Evolutionary conservation across 2,329 filamentous ascomycete genomes (phyloP), one percentile per base, ranked within the genome.

Genomic region (Penicillium crustosum): DNA sequence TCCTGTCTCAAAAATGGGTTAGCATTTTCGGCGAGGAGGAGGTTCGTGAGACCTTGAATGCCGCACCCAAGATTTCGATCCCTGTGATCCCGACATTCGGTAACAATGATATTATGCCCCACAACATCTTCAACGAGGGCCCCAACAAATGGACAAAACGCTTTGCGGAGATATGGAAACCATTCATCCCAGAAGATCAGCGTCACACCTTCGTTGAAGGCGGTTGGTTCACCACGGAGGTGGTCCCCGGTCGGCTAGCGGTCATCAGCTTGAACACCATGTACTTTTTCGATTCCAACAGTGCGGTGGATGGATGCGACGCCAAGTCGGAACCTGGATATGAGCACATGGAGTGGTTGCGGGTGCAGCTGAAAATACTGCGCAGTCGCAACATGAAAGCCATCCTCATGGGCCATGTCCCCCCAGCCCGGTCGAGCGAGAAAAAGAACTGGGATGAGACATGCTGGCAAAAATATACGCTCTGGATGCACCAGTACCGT

Each of bases 91-190:
- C 94, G 0, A 97, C 88, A 0, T 88, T 97, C 66, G 94, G 94
- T 60, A 99, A 99, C 78, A 99, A 99, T 75, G 94, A 99, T 70
- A 93, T 99, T 58, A 85, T 97, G 59, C 94, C 94, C 1, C 94
- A 99, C 78, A 99, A 99, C 69, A 95, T 97, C 70, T 87, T 99
- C 73, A 80, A 86, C 42, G 82, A 85, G 1, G 94, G 93, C 0
- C 94, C 94, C 17, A 97, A 97, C 69, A 83, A 84, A 62, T 96
- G 93, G 88, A 89, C 96, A 0, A 84, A 84, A 58, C 82, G 82
- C 47, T 97, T 94, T 67, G 79, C 86, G 27, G 82, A 89, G 23
- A 85, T 97, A 23, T 99, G 94, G 94, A 78, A 79, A 48, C 82
- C 83, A 38, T 96, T 97, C 71, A 95, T 99, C 59, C 94, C 94